Conservation (phyloP, 106 monocot genomes). For the Phalaenopsis equestris region DNA sequence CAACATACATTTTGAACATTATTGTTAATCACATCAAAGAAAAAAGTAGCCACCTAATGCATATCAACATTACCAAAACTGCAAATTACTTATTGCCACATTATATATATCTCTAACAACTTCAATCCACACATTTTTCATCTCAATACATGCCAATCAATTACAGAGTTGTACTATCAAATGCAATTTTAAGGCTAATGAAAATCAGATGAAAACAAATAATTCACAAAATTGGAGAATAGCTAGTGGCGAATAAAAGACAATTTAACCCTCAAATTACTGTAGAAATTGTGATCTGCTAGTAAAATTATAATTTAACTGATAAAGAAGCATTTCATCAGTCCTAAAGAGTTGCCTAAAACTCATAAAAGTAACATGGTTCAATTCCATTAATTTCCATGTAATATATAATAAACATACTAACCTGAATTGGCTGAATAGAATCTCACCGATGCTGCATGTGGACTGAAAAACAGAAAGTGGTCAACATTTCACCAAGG, state of each 20-base stretch:
- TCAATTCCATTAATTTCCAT: neutral
- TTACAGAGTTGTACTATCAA: too few relatives aligned
- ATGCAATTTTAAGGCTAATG: too few relatives aligned
- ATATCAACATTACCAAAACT: too few relatives aligned
- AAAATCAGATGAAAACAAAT: neutral
- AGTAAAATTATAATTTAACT: neutral
- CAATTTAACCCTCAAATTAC: neutral
- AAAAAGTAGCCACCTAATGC: too few relatives aligned
- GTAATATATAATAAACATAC: neutral
- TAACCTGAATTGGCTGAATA: slow-evolving; percentile 3
- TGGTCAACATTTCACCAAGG: neutral
- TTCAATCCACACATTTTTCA: too few relatives aligned
- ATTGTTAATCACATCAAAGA: too few relatives aligned
- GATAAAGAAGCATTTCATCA: neutral
- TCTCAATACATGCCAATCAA: too few relatives aligned
- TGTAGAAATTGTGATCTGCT: neutral
- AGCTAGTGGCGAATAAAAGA: neutral
- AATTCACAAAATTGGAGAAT: neutral
- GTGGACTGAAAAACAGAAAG: neutral
- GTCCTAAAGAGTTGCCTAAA: too few relatives aligned
- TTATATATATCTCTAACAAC: too few relatives aligned
- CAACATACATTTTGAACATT: too few relatives aligned
- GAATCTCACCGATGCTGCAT: neutral
- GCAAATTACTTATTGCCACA: too few relatives aligned
- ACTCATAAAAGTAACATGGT: neutral